phyloP scores from a whole-genome alignment of 306 rosid genomes.

The Quercus gilva region DNA sequence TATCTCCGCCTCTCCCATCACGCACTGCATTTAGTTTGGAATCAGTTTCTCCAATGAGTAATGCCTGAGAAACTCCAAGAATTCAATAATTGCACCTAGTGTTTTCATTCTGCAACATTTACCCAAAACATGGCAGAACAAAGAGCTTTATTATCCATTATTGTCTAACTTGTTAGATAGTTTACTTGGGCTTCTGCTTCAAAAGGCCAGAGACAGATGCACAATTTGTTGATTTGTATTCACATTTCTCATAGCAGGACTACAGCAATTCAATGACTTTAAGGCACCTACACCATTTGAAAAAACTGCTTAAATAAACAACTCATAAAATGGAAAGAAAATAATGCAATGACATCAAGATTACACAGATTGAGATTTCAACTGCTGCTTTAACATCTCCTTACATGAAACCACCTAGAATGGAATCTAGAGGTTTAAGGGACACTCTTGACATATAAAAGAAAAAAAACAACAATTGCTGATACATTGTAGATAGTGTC shows the following conservation, averaged over 20 bases:
- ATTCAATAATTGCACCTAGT: neutral
- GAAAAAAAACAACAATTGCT: too few relatives aligned
- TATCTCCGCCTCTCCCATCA: neutral
- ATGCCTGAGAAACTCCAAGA: neutral
- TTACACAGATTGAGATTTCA: neutral
- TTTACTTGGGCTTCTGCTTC: conserved; percentile 58
- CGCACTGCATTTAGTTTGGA: neutral
- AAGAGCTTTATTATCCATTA: neutral
- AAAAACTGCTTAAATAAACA: conserved; percentile 7
- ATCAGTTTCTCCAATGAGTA: neutral
- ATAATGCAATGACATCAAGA: conserved; percentile 8
- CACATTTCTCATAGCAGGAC: conserved; percentile 68
- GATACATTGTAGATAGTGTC: neutral
- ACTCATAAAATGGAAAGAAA: neutral
- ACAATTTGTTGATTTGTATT: conserved; percentile 78
- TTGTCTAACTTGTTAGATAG: neutral
- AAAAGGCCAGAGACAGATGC: conserved; percentile 80
- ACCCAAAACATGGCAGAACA: neutral
- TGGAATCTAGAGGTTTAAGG: neutral
- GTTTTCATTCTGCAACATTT: neutral
- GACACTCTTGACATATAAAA: neutral
- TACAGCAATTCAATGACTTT: conserved; percentile 64
- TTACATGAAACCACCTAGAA: neutral
- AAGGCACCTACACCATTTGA: conserved; percentile 46
- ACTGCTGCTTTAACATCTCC: neutral